These are phyloP conservation scores for Hepatocystis sp. DNA, from an alignment of 169 alveolate genomes.

Conservation along the genomic window DNA sequence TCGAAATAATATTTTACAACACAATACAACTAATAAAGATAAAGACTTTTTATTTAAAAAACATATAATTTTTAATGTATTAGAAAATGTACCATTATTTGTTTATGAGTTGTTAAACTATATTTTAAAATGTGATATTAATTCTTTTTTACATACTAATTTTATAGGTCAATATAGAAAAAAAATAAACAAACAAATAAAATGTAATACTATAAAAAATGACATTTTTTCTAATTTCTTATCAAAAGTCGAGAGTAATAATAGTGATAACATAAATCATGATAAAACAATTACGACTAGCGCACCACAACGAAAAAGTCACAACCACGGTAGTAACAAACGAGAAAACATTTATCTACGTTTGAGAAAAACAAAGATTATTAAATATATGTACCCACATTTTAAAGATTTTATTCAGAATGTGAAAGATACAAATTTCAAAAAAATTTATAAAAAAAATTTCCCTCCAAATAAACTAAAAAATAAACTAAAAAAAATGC, in stretches of 20 bases:
- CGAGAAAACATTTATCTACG: constrained; percentile 12
- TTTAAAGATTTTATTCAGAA: constrained; percentile 47
- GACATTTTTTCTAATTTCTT: constrained; percentile 27
- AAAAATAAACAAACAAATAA: constrained; percentile 55
- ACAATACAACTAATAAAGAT: constrained; percentile 61
- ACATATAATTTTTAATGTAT: constrained; percentile 37
- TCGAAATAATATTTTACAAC: constrained; percentile 66
- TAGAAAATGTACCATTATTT: constrained; percentile 51
- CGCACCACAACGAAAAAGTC: neutral
- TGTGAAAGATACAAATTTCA: constrained; percentile 48
- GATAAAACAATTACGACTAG: neutral
- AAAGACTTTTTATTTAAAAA: constrained; percentile 57
- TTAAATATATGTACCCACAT: constrained; percentile 42
- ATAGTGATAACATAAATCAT: neutral
- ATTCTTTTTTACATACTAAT: constrained; percentile 55
- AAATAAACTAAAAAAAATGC: constrained; percentile 38
- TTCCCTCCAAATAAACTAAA: constrained; percentile 23
- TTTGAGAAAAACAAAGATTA: constrained; percentile 55
- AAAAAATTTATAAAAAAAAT: constrained; percentile 37
- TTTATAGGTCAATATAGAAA: constrained; percentile 58
- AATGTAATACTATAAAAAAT: constrained; percentile 60
- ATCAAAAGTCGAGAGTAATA: constrained; percentile 2
- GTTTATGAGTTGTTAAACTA: constrained; percentile 37
- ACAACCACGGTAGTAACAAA: constrained; percentile 7
- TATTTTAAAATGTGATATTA: constrained; percentile 54